Evolutionary conservation across 371 early-diverging fungal genomes (phyloP).

Genomic region (Lichtheimia ornata): DNA sequence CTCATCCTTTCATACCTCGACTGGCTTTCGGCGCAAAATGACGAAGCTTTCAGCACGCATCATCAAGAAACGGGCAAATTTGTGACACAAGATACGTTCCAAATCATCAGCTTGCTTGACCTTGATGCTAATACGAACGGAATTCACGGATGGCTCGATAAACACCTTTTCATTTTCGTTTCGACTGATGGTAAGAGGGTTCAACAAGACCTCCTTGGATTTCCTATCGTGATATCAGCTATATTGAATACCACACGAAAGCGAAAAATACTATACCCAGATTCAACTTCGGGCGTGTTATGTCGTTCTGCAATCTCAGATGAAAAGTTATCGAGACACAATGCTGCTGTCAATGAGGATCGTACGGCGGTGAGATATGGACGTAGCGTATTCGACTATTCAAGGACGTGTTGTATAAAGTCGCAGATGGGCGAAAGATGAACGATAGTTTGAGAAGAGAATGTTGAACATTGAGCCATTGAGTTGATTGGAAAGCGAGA

Average conservation of each 20-base stretch:
- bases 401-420: too few relatives aligned
- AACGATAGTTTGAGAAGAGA: too few relatives aligned
- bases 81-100: conserved; percentile 92
- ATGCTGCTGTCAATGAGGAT: conserved; percentile 89
- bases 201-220: conserved; percentile 84
- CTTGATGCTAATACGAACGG: conserved; percentile 90
- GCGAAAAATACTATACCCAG: conserved; percentile 57
- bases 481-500: too few relatives aligned
- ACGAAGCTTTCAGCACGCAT: conserved; percentile 96
- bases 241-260: background rate
- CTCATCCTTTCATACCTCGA: conserved; percentile 58
- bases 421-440: too few relatives aligned
- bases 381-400: conserved; percentile 93
- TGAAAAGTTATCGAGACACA: conserved; percentile 96
- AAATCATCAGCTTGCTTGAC: conserved; percentile 99
- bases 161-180: conserved; percentile 95
- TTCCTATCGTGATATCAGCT: conserved; percentile 40
- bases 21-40: conserved; percentile 90
- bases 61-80: conserved; percentile 96
- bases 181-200: conserved; percentile 87
- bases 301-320: conserved; percentile 97
- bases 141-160: conserved; percentile 94
- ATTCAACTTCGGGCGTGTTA: conserved; percentile 97
- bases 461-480: too few relatives aligned
- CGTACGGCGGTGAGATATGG: conserved; percentile 96